These are phyloP conservation scores for thale cress (Arabidopsis thaliana) DNA, from an alignment of 345 rosid genomes.

Conservation along the genomic window DNA sequence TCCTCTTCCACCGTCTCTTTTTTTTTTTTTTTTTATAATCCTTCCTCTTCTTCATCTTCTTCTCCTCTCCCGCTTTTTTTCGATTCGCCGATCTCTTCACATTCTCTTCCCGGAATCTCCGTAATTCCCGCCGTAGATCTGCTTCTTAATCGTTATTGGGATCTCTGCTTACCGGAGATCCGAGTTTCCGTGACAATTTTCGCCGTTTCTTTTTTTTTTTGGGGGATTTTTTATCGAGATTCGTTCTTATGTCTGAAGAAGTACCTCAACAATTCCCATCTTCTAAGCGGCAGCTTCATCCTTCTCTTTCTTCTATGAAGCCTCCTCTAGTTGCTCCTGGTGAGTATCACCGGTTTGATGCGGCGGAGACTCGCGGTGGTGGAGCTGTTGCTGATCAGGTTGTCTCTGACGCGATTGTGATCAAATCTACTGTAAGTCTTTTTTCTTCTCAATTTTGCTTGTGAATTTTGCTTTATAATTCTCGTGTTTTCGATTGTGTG, in stretches of 20 bases:
- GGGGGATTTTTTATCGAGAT: constrained; percentile 34
- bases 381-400: constrained; percentile 56
- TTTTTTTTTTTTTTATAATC: constrained; percentile 22
- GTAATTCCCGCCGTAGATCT: constrained; percentile 26
- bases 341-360: constrained; percentile 74
- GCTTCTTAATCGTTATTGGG: constrained; percentile 13
- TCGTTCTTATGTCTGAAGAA: constrained; percentile 57
- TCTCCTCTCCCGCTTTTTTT: constrained; percentile 58
- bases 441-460: neutral
- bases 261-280: constrained; percentile 39
- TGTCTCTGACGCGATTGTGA: constrained; percentile 59
- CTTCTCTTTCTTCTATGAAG: constrained; percentile 65
- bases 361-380: constrained; percentile 47
- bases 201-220: constrained; percentile 28
- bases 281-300: constrained; percentile 54
- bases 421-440: constrained; percentile 69
- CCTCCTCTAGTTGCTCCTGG: constrained; percentile 71
- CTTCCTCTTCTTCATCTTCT: neutral
- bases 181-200: constrained; percentile 21
- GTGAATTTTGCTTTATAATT: neutral
- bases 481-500: constrained; percentile 11
- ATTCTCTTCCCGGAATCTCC: constrained; percentile 44
- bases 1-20: constrained; percentile 53
- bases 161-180: constrained; percentile 38
- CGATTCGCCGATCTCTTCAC: constrained; percentile 50